Evolutionary conservation across 495 filamentous ascomycete species (phyloP).

Genomic region (Talaromyces stipitatus): DNA sequence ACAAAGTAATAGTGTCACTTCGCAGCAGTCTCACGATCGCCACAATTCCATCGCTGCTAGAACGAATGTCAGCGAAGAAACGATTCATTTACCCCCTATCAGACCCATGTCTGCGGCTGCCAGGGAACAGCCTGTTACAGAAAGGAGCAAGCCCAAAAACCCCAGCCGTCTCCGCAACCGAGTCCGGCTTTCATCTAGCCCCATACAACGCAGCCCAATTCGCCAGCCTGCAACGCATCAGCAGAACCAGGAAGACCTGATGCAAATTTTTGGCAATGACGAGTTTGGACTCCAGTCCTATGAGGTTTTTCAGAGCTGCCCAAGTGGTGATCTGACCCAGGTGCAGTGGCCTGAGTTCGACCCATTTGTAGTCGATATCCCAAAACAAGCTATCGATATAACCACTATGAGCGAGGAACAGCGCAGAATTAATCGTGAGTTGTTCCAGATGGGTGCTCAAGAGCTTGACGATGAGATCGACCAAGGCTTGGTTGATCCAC

Average conservation of each 20-base stretch:
- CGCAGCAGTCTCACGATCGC: background rate
- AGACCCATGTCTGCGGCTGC: background rate
- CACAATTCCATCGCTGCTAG: background rate
- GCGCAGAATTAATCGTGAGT: background rate
- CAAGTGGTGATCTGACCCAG: constrained; percentile 4
- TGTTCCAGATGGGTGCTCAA: background rate
- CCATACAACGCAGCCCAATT: constrained; percentile 4
- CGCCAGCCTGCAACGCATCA: background rate
- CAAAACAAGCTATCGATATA: background rate
- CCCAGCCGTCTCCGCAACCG: constrained; percentile 38
- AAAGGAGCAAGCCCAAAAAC: constrained; percentile 40
- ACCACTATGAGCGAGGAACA: background rate
- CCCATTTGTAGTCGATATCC: background rate
- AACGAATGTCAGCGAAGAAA: background rate
- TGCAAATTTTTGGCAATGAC: constrained; percentile 18
- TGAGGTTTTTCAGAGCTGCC: constrained; percentile 17
- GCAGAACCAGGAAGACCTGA: background rate
- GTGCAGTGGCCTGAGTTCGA: constrained; percentile 5
- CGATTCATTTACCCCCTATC: background rate
- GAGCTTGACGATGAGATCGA: background rate
- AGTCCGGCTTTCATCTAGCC: constrained; percentile 25
- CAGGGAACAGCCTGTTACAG: constrained; percentile 12
- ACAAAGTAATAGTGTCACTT: background rate
- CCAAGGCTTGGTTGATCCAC: background rate
- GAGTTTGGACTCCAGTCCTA: constrained; percentile 19